Conservation (phyloP, 1,284 basidiomycete genomes). For the Pseudozyma flocculosa region DNA sequence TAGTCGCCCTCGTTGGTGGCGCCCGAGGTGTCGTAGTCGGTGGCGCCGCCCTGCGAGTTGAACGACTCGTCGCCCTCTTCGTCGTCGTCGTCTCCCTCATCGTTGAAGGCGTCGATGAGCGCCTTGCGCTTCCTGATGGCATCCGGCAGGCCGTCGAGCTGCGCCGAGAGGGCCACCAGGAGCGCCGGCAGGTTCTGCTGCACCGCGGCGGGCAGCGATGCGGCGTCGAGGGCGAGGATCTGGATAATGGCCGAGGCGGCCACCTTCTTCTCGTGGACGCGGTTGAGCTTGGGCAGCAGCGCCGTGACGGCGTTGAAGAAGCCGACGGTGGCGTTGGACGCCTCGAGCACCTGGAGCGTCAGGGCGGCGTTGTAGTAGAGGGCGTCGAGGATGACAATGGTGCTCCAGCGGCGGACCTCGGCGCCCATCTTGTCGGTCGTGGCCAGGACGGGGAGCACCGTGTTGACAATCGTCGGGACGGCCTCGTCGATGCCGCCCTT, state of each 20-base stretch:
- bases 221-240: constrained; percentile 38
- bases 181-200: constrained; percentile 40
- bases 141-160: constrained; percentile 45
- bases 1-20: constrained; percentile 1
- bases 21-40: constrained; percentile 13
- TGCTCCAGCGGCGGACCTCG: constrained; percentile 72
- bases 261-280: constrained; percentile 90
- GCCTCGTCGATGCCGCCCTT: constrained; percentile 67
- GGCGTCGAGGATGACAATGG: constrained; percentile 78
- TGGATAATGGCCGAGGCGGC: constrained; percentile 68
- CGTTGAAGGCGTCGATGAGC: constrained; percentile 47
- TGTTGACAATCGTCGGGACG: constrained; percentile 37
- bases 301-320: constrained; percentile 77
- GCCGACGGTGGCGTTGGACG: constrained; percentile 64
- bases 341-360: constrained; percentile 74
- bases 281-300: constrained; percentile 67
- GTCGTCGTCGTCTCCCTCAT: constrained; percentile 39
- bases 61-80: constrained; percentile 32
- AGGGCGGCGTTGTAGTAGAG: constrained; percentile 81
- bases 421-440: constrained; percentile 63
- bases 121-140: constrained; percentile 48
- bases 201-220: constrained; percentile 34
- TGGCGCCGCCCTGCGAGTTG: constrained; percentile 12
- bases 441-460: constrained; percentile 33
- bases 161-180: constrained; percentile 36